Evolutionary conservation across 1,284 basidiomycete species (phyloP).

Genomic region (Naganishia liquefaciens): DNA sequence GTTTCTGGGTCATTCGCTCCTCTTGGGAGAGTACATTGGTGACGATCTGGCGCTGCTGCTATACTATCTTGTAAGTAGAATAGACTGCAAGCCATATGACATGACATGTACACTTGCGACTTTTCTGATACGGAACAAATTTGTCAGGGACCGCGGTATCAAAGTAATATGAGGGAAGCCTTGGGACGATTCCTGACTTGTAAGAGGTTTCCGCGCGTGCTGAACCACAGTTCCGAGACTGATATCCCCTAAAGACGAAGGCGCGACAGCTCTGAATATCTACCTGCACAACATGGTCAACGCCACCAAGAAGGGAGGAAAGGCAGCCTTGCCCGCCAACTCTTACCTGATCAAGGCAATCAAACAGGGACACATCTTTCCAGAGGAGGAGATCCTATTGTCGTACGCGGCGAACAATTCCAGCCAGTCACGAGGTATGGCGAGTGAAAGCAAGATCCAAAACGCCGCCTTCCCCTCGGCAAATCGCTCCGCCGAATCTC

Average conservation of each 20-base stretch:
- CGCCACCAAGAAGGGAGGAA: constrained; percentile 31
- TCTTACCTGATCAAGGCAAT: constrained; percentile 51
- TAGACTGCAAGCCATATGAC: neutral
- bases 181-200: constrained; percentile 53
- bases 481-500: constrained; percentile 40
- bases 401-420: constrained; percentile 48
- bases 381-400: constrained; percentile 49
- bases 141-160: constrained; percentile 50
- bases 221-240: neutral
- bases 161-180: constrained; percentile 52
- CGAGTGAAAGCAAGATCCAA: constrained; percentile 9
- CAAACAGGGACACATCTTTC: constrained; percentile 46
- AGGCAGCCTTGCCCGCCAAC: constrained; percentile 43
- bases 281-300: constrained; percentile 48
- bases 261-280: constrained; percentile 53
- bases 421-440: too few relatives aligned
- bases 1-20: constrained; percentile 46
- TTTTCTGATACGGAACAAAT: neutral
- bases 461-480: constrained; percentile 49
- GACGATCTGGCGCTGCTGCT: constrained; percentile 51
- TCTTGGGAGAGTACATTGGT: constrained; percentile 49
- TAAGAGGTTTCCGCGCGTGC: constrained; percentile 33
- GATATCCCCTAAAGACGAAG: constrained; percentile 42
- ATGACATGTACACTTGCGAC: neutral
- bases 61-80: constrained; percentile 47